phyloP scores from a whole-genome alignment of 2,329 filamentous ascomycete genomes.

The Calonectria pauciramosa region DNA sequence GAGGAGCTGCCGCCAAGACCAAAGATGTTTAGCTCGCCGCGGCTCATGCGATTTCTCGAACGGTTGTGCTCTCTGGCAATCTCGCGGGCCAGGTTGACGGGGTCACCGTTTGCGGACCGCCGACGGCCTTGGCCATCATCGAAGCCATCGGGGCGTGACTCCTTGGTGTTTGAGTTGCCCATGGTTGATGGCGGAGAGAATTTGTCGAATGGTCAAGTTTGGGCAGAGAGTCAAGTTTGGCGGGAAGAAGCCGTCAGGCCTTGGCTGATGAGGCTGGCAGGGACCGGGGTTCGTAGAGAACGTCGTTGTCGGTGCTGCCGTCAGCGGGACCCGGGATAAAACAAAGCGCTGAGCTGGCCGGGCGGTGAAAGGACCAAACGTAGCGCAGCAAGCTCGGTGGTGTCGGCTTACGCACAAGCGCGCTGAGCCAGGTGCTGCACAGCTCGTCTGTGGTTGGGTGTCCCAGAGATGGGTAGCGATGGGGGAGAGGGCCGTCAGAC shows the following conservation, averaged over 20 bases:
- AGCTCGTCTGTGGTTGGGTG: constrained; percentile 39
- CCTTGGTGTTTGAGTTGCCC: constrained; percentile 58
- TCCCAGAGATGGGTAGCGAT: constrained; percentile 36
- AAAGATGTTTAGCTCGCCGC: constrained; percentile 63
- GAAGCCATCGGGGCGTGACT: constrained; percentile 51
- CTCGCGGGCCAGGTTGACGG: constrained; percentile 38
- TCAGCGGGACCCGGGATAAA: constrained; percentile 18
- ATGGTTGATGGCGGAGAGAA: constrained; percentile 40
- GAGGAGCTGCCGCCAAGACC: constrained; percentile 57
- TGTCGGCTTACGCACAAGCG: constrained; percentile 25
- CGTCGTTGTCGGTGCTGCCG: constrained; percentile 19
- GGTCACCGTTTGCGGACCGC: constrained; percentile 39
- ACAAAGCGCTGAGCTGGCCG: constrained; percentile 8
- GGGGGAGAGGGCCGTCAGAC: constrained; percentile 44
- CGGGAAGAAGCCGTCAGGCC: constrained; percentile 7
- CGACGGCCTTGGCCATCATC: constrained; percentile 41
- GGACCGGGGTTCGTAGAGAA: constrained; percentile 25
- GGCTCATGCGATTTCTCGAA: constrained; percentile 50
- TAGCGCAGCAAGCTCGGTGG: constrained; percentile 1
- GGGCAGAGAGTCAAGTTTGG: constrained; percentile 19
- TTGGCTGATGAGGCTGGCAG: constrained; percentile 22
- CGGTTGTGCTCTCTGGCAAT: constrained; percentile 38
- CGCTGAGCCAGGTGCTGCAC: constrained; percentile 32
- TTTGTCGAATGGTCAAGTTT: constrained; percentile 22
- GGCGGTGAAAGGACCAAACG: constrained; percentile 18